Conservation (phyloP, 768 basidiomycete species). For the Lanmaoa rubissima region DNA sequence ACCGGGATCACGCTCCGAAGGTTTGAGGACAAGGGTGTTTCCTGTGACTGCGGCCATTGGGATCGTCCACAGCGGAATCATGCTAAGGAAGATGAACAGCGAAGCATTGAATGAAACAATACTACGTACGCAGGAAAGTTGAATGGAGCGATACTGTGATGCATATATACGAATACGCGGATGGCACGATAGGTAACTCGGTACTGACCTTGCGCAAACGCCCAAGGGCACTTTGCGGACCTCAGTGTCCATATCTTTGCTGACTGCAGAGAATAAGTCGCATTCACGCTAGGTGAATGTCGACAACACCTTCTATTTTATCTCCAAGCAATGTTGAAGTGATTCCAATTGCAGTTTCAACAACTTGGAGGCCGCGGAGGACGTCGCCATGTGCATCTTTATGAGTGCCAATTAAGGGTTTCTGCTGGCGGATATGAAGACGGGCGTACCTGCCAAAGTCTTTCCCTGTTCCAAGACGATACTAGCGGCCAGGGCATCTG, state of each 20-base stretch:
- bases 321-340: conserved; percentile 87
- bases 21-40: conserved; percentile 93
- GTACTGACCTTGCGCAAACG: conserved; percentile 65
- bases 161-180: not conserved
- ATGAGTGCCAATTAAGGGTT: not conserved
- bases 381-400: conserved; percentile 94
- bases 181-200: not conserved
- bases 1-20: conserved; percentile 94
- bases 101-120: not conserved
- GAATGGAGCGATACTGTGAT: conserved; percentile 73
- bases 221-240: conserved; percentile 82
- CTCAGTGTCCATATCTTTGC: conserved; percentile 96
- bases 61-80: conserved; percentile 98
- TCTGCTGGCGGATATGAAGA: not conserved
- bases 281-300: not conserved
- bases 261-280: conserved; percentile 49
- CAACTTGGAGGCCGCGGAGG: conserved; percentile 87
- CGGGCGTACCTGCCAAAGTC: conserved; percentile 70
- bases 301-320: conserved; percentile 76
- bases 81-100: conserved; percentile 41
- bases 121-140: conserved; percentile 79
- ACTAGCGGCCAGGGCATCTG: conserved; percentile 80
- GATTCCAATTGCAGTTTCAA: conserved; percentile 75
- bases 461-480: conserved; percentile 97
- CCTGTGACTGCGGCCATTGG: conserved; percentile 87